Evolutionary conservation across 352 stramenopile species (phyloP).

Genomic region (Pythium periplocum): DNA sequence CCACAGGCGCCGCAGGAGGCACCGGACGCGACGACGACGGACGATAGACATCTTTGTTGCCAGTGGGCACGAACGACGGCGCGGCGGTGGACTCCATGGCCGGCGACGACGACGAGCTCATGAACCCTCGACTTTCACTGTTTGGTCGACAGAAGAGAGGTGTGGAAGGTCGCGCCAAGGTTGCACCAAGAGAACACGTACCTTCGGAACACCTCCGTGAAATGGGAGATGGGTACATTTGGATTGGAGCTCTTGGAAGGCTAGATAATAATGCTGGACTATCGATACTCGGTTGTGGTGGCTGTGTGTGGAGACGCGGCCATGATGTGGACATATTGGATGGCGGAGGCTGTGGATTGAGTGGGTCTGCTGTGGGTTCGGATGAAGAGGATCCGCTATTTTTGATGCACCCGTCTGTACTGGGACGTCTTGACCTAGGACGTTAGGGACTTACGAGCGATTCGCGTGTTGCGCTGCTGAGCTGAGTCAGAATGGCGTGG

Average conservation of each 20-base stretch:
- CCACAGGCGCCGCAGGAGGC: constrained; percentile 11
- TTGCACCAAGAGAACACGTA: constrained; percentile 6
- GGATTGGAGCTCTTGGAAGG: too few species aligned
- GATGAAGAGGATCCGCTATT: background rate
- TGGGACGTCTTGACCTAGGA: background rate
- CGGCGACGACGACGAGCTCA: background rate
- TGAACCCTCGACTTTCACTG: background rate
- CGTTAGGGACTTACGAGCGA: too few species aligned
- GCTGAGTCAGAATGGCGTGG: constrained; percentile 51
- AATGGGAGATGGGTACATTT: constrained; percentile 9
- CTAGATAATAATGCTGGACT: too few species aligned
- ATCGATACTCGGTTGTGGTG: too few species aligned
- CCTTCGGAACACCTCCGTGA: constrained; percentile 15
- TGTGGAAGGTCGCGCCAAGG: background rate
- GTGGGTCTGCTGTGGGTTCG: background rate
- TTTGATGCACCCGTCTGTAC: background rate
- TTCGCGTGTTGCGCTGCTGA: background rate
- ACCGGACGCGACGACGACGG: too few species aligned
- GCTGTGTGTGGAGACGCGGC: too few species aligned
- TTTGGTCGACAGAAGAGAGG: too few species aligned
- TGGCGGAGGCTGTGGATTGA: background rate
- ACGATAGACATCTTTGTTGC: too few species aligned
- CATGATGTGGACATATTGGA: background rate
- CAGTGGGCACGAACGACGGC: too few species aligned
- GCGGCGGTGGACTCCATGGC: background rate